Percentiles rank a stretch among this genome's conserved stretches.
Evolutionary conservation across 352 stramenopile species (phyloP).

Genomic region (Globisporangium mamillatum): DNA sequence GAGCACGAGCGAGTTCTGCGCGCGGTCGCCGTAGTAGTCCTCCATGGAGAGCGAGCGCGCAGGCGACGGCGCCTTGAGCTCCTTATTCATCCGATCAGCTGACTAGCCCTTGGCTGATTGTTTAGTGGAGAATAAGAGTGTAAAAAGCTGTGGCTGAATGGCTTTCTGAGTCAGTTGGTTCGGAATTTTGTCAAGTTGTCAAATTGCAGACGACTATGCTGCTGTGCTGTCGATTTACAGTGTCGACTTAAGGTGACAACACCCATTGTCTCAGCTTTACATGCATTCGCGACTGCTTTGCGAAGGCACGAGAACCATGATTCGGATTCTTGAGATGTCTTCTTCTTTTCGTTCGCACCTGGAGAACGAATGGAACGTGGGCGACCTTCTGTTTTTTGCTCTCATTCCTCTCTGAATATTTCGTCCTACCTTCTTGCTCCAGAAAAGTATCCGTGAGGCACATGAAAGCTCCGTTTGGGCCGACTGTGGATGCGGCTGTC

Average conservation of each 20-base stretch:
- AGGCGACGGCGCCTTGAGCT: background rate
- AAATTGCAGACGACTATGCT: background rate
- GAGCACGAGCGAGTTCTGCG: background rate
- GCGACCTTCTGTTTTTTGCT: background rate
- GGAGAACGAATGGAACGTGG: background rate
- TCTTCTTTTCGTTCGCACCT: background rate
- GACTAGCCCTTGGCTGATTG: too few species aligned
- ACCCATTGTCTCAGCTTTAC: too few species aligned
- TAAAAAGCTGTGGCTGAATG: background rate
- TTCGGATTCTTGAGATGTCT: too few species aligned
- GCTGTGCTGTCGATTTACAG: too few species aligned
- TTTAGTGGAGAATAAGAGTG: background rate
- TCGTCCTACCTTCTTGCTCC: background rate
- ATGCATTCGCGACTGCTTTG: too few species aligned
- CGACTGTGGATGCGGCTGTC: background rate
- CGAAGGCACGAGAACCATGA: too few species aligned
- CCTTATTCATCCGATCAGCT: too few species aligned
- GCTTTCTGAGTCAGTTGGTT: background rate
- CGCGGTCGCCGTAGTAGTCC: background rate
- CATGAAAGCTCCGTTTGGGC: background rate
- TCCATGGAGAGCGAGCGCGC: conserved; percentile 7
- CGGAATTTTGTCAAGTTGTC: background rate
- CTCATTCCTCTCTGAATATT: background rate
- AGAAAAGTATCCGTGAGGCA: background rate
- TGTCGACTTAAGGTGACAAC: too few species aligned